A percentile compares a stretch with the other conserved stretches of the same genome.
Conservation (phyloP, 306 rosid species). For the Prunus mira region DNA sequence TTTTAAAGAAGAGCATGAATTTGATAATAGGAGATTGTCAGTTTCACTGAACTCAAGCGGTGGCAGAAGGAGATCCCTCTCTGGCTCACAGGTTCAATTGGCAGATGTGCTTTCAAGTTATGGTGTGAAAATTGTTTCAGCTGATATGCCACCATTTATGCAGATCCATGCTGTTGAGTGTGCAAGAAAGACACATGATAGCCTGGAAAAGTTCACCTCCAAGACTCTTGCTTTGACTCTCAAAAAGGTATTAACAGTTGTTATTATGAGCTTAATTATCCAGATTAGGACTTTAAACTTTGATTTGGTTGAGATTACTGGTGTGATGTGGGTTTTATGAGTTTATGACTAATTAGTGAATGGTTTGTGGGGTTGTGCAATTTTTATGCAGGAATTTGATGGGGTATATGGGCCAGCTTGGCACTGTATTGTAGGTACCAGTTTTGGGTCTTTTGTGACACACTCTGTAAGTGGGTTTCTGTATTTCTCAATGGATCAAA, state of each 20-base stretch:
- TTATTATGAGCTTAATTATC: not conserved
- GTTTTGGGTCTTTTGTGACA: slow-evolving; percentile 97
- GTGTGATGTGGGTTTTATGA: slow-evolving; percentile 10
- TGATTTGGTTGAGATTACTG: not conserved
- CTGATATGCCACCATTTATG: slow-evolving; percentile 97
- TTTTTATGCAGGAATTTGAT: slow-evolving; percentile 83
- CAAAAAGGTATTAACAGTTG: slow-evolving; percentile 53
- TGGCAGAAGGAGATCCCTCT: slow-evolving; percentile 64
- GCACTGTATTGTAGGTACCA: slow-evolving; percentile 95
- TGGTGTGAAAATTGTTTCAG: slow-evolving; percentile 78
- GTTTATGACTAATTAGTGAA: slow-evolving; percentile 34
- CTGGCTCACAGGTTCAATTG: slow-evolving; percentile 55
- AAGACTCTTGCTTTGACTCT: slow-evolving; percentile 83
- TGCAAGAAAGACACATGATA: slow-evolving; percentile 78
- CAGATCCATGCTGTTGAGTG: slow-evolving; percentile 93
- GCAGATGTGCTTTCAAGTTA: slow-evolving; percentile 61
- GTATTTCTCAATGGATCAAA: slow-evolving; percentile 92
- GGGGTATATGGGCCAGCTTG: slow-evolving; percentile 96
- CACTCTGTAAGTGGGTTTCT: slow-evolving; percentile 92
- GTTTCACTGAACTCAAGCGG: slow-evolving; percentile 35
- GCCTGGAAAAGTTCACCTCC: slow-evolving; percentile 90
- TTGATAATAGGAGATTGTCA: slow-evolving; percentile 33
- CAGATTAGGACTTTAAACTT: not conserved
- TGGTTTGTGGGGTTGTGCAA: slow-evolving; percentile 14
- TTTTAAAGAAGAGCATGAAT: not conserved